These are phyloP conservation scores for Xanthoconium separans DNA, from an alignment of 1,284 basidiomycete species.

Conservation along the genomic window DNA sequence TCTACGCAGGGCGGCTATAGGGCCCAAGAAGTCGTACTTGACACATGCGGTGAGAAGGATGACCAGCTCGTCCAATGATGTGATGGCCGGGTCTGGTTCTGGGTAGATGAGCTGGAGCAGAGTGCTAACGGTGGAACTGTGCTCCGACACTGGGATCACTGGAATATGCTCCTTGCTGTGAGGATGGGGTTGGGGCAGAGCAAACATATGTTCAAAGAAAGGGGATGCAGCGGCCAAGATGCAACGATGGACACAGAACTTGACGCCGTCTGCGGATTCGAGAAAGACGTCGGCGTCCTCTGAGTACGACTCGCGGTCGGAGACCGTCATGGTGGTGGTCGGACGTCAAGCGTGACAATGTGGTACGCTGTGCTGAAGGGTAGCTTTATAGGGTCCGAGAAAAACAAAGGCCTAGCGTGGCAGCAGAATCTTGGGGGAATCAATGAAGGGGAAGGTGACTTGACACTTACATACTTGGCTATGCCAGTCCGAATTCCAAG, in stretches of 20 bases:
- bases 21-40: constrained; percentile 62
- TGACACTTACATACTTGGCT: constrained; percentile 23
- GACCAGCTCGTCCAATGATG: constrained; percentile 52
- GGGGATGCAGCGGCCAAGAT: constrained; percentile 62
- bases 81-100: constrained; percentile 43
- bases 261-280: constrained; percentile 44
- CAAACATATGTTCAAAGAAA: constrained; percentile 69
- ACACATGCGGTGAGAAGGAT: constrained; percentile 51
- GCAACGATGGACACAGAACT: constrained; percentile 61
- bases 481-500: constrained; percentile 19
- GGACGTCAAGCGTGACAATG: neutral
- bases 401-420: constrained; percentile 1
- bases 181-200: constrained; percentile 52
- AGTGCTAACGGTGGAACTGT: constrained; percentile 40
- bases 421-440: neutral
- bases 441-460: neutral
- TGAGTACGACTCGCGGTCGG: constrained; percentile 37
- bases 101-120: constrained; percentile 60
- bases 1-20: constrained; percentile 47
- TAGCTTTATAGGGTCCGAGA: constrained; percentile 20
- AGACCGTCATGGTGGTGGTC: constrained; percentile 27
- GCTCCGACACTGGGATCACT: constrained; percentile 56
- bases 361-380: neutral
- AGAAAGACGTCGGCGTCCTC: constrained; percentile 57
- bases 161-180: constrained; percentile 35